phyloP scores from a whole-genome alignment of 2,329 filamentous ascomycete species.

The Epichloe sibirici region DNA sequence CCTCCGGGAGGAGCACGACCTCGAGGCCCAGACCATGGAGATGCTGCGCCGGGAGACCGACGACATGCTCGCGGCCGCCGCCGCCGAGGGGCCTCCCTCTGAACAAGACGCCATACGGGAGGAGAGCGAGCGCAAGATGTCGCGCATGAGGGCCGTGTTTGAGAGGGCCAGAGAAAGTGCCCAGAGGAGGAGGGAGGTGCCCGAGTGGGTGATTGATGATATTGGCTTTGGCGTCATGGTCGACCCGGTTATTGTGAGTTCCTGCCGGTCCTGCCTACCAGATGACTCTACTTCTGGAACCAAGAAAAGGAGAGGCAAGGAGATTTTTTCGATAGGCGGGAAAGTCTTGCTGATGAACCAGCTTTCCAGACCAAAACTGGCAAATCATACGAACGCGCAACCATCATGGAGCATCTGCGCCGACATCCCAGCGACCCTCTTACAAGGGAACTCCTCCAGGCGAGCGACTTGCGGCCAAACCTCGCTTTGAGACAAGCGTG shows the following conservation, averaged over 20 bases:
- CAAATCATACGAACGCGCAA: slow-evolving; percentile 78
- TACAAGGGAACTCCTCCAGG: slow-evolving; percentile 60
- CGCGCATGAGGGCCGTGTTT: slow-evolving; percentile 34
- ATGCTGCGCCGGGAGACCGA: slow-evolving; percentile 36
- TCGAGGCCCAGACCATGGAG: slow-evolving; percentile 48
- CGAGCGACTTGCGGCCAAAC: slow-evolving; percentile 67
- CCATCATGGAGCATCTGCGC: slow-evolving; percentile 76
- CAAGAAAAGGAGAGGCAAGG: too few species aligned
- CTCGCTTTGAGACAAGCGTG: slow-evolving; percentile 70
- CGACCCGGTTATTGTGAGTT: slow-evolving; percentile 49
- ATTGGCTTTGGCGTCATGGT: slow-evolving; percentile 65
- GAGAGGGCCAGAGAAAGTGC: slow-evolving; percentile 33
- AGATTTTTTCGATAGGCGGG: not conserved
- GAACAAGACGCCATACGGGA: slow-evolving; percentile 34
- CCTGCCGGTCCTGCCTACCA: too few species aligned
- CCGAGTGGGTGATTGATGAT: slow-evolving; percentile 66
- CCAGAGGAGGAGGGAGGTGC: slow-evolving; percentile 46
- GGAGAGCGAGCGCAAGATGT: slow-evolving; percentile 36
- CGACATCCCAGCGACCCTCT: slow-evolving; percentile 67
- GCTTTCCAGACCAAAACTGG: slow-evolving; percentile 59
- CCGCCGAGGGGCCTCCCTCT: slow-evolving; percentile 29
- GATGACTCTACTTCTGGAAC: too few species aligned
- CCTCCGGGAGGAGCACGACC: slow-evolving; percentile 38
- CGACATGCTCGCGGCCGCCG: slow-evolving; percentile 22
- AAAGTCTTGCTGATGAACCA: not conserved